Evolutionary conservation across 441 rosid species (phyloP), one percentile per base, ranked within the genome.

Genomic region (Pelargonium cotyledonis): DNA sequence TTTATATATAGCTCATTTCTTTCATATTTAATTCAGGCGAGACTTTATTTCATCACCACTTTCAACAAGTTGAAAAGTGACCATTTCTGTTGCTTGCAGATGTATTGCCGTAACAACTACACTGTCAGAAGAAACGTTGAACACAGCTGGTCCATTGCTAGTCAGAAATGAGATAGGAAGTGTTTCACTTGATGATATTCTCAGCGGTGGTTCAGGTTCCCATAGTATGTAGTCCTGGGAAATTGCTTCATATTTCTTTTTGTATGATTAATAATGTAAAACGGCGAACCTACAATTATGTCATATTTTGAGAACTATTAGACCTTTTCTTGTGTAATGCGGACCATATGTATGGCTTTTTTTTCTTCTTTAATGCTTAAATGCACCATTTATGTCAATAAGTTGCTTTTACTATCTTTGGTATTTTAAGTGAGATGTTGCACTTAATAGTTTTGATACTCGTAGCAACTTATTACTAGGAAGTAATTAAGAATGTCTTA

Each of bases 101-200:
- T 91, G 97, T 75, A 90, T 92, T 66, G 97, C 97, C 66, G 92
- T 95, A 71, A 90, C 85, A 72, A 95, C 99, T 75, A 79, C 99
- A 72, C 58, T 92, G 77, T 71, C 90, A 43, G 96, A 85, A 81
- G 97, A 85, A 68, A 63, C 79, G 72, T 83, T 95, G 41, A 82
- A 79, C 67, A 84, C 80, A 23, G 92, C 89, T 68, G 81, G 83
- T 55, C 97, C 96, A 47, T 88, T 95, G 58, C 76, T 95, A 51
- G 75, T 95, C 84, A 84, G 90, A 81, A 86, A 83, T 9, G 82
- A 90, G 66, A 91, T 95, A 49, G 97, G 88, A 77, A 84, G 72
- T 76, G 69, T 91, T 79, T 86, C 92, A 66, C 78, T 95, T 77
- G 84, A 77, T 76, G 97, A 95, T 79, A 89, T 95, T 83, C 89